These are phyloP conservation scores for Podosphaera aphanis DNA, from an alignment of 2,329 filamentous ascomycete species.

Conservation along the genomic window DNA sequence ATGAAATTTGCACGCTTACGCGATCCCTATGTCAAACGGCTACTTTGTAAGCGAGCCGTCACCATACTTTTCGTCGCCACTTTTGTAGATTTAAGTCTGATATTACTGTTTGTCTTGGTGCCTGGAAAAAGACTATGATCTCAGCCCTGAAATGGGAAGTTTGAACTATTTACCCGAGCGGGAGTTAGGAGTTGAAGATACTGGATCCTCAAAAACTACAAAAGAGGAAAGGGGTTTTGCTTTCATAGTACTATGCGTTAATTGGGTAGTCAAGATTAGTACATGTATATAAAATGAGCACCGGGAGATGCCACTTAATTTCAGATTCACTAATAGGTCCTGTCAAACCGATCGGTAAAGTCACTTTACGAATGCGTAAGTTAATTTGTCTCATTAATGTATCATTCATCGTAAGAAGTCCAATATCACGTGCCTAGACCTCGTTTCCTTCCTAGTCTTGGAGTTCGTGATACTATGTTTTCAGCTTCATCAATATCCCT, in stretches of 20 bases:
- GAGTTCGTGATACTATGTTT: not conserved
- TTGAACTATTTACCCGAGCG: not conserved
- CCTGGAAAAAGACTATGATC: conserved; percentile 57
- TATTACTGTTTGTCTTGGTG: conserved; percentile 81
- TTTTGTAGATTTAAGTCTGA: conserved; percentile 58
- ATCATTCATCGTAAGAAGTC: not conserved
- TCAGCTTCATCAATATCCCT: conserved; percentile 31
- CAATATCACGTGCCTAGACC: not conserved
- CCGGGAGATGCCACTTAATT: no score
- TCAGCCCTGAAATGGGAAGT: not conserved
- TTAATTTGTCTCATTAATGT: not conserved
- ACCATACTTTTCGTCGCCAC: conserved; percentile 59
- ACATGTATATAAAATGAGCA: no score
- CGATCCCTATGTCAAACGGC: conserved; percentile 72
- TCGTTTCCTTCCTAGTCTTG: not conserved
- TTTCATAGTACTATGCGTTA: not conserved
- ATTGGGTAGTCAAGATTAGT: not conserved
- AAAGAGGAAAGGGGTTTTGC: not conserved
- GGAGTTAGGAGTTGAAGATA: not conserved
- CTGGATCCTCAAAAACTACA: not conserved
- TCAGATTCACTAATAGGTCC: no score
- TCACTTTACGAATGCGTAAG: no score
- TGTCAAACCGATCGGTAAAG: no score
- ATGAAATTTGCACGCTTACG: conserved; percentile 74
- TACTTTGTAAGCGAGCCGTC: conserved; percentile 60